Evolutionary conservation across 1,284 basidiomycete species (phyloP), one percentile per base, ranked within the genome.

Genomic region (Ganoderma lingzhi): DNA sequence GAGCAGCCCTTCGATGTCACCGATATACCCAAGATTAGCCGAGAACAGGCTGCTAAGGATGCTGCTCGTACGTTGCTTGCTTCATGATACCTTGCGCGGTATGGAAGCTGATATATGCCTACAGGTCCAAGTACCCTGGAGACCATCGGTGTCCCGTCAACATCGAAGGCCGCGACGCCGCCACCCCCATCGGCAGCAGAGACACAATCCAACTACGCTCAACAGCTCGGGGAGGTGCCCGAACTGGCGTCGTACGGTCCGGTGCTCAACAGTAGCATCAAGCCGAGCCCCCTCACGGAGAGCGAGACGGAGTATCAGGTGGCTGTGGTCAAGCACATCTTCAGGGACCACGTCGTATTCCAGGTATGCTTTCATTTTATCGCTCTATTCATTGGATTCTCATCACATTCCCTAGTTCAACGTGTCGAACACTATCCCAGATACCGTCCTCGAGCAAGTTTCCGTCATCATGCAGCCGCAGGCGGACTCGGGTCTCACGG

Each of bases 281-380:
- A 92, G 78, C 92, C 93, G 8, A 84, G 88, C 41, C 93, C 93
- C 76, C 91, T 99, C 70, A 99, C 98, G 39, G 98, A 99, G 84
- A 93, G 89, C 78, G 98, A 99, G 83, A 99, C 97, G 8, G 98
- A 99, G 83, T 99, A 99, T 80, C 96, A 98, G 76, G 97, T 99
- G 67, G 91, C 93, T 17, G 96, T 94, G 73, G 95, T 98, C 82
- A 99, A 99, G 85, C 98, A 99, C 81, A 89, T 99, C 66, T 99
- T 96, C 89, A 93, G 92, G 80, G 95, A 96, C 71, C 95, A 99
- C 80, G 82, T 99, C 71, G 97, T 99, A 53, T 97, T 98, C 90
- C 96, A 96, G 88, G 95, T 94, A 77, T 68, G 85, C 19, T 9
- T 28, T 77, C 28, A 55, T 48, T 15, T 63, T 10, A 30, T 51